Conservation (phyloP, 1,284 basidiomycete species). For the Inonotus obliquus region DNA sequence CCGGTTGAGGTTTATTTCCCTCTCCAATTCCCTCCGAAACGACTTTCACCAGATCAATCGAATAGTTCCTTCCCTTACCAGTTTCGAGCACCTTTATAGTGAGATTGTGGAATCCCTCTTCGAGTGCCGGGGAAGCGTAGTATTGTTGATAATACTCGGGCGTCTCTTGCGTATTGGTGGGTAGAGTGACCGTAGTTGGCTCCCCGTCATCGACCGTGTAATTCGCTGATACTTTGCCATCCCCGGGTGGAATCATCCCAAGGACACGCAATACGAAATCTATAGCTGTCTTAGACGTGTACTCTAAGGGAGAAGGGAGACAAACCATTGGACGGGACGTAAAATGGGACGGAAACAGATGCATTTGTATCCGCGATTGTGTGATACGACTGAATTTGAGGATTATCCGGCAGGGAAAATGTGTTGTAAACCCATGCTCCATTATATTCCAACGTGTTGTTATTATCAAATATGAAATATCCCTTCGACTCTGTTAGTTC, state of each 20-base stretch:
- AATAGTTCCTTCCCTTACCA: not conserved
- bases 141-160: not conserved
- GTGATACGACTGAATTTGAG: not conserved
- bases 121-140: not conserved
- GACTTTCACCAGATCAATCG: not conserved
- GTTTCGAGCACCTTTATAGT: not conserved
- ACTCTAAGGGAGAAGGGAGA: not conserved
- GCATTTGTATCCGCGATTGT: not conserved
- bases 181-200: not conserved
- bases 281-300: too few species aligned
- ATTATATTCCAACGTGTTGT: not conserved
- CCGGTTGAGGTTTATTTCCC: not conserved
- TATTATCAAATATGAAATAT: not conserved
- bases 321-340: not conserved
- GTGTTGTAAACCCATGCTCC: not conserved
- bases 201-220: slow-evolving; percentile 7
- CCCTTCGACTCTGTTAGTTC: too few species aligned
- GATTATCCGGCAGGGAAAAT: not conserved
- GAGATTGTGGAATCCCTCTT: not conserved
- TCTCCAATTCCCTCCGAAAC: not conserved
- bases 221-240: slow-evolving; percentile 8
- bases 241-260: slow-evolving; percentile 2
- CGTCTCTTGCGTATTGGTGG: not conserved
- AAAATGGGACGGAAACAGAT: not conserved
- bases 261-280: not conserved